Base-by-base conservation (phyloP, 176 grass and related monocot species). In the Eremochloa ophiuroides region DNA sequence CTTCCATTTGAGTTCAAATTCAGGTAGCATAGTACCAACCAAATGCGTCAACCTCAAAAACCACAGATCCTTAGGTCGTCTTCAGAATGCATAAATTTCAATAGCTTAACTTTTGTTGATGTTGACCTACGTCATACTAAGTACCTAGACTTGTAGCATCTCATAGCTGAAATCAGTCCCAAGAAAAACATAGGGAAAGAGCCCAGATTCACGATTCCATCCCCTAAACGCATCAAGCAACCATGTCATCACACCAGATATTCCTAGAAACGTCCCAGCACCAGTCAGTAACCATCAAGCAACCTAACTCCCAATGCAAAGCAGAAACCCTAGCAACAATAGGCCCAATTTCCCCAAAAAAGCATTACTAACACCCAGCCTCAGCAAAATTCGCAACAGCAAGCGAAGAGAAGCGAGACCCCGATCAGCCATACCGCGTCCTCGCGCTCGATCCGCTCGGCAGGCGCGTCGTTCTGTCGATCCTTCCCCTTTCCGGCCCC, bases 401-500 rank as follows among this genome's bases (percentile, higher is more conserved):
- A 65, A 66, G 46, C 37, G 51, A 4, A 75, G 40, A 12, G 25
- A 67, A 89, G 16, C 30, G 56, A 74, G 31, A 55, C 44, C 28
- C 34, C 31, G 34, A 81, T 66, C 66, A 82, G 56, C 8, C 85
- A 77, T 87, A 95, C 96, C 91, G 78, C 76, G 6, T 96, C 97
- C 83, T 91, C 88, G 39, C 93, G 91, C 89, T 91, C 84, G 51
- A 86, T 84, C 77, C 81, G 91, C 73, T 93, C 91, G 15, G 84
- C 26, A 7, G 83, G 89, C 30, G 66, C 80, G 62, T 95, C 93
- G 28, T 86, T 73, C 4, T 90, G 76, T 31, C 84, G 78, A 84
- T 93, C 90, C 76, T 76, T 87, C 33, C 81, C 87, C 77, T 82
- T 90, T 17, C 81, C 70, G 47, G 9, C 55, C 18, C 71, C 83